Evolutionary conservation across 805 yeast genomes (phyloP).

Genomic region (Myxozyma nipponensis): DNA sequence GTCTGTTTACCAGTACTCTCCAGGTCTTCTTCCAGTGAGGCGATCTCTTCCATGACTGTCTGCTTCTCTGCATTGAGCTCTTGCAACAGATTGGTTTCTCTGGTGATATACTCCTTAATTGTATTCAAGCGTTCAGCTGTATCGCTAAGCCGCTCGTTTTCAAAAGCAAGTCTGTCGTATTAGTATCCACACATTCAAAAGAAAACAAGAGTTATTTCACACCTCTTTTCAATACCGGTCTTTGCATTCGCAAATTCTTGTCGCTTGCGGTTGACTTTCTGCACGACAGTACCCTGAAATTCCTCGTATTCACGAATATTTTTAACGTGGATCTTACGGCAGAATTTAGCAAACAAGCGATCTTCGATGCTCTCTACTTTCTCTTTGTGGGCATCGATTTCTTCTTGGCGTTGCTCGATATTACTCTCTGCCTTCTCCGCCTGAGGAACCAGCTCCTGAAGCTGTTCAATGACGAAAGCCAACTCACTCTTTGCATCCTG

Average conservation of each 20-base stretch:
- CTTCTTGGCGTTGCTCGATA: constrained; percentile 33
- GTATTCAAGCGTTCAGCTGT: constrained; percentile 47
- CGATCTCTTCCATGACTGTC: constrained; percentile 43
- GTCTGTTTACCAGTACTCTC: constrained; percentile 31
- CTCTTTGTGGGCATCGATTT: constrained; percentile 42
- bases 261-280: constrained; percentile 46
- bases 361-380: constrained; percentile 29
- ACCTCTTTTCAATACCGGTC: constrained; percentile 57
- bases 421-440: constrained; percentile 34
- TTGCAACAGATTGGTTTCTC: constrained; percentile 41
- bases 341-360: constrained; percentile 46
- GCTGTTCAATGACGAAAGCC: constrained; percentile 19
- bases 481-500: constrained; percentile 35
- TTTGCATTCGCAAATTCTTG: constrained; percentile 57
- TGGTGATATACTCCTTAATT: constrained; percentile 36
- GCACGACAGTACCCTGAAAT: constrained; percentile 48
- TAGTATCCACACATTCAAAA: not conserved
- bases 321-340: constrained; percentile 50
- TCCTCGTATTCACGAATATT: constrained; percentile 66
- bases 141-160: constrained; percentile 54
- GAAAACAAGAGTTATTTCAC: too few relatives aligned
- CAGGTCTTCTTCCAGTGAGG: constrained; percentile 37
- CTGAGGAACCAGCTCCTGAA: constrained; percentile 44
- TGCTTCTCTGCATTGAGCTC: constrained; percentile 39
- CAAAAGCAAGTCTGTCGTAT: constrained; percentile 48